Evolutionary conservation across 169 alveolate genomes (phyloP).

Genomic region (Plasmodium gallinaceum): DNA sequence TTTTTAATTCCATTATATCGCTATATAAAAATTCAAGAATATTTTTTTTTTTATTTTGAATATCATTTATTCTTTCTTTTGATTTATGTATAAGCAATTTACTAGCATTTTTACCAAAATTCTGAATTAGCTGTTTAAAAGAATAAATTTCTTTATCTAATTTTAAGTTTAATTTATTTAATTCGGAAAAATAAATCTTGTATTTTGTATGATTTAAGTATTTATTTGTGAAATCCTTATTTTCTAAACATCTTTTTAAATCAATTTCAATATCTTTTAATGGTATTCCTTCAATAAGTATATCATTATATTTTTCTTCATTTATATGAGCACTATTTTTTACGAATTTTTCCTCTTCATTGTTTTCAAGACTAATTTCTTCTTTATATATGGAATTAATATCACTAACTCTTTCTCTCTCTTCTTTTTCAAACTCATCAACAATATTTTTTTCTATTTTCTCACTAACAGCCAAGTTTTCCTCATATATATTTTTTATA

Average conservation of each 20-base stretch:
- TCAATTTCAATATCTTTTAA: constrained; percentile 42
- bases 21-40: constrained; percentile 35
- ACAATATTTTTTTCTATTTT: constrained; percentile 39
- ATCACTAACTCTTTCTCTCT: constrained; percentile 27
- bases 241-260: constrained; percentile 57
- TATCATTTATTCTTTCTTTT: constrained; percentile 52
- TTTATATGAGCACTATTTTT: not conserved
- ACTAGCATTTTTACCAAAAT: constrained; percentile 68
- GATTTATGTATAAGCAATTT: constrained; percentile 48
- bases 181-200: constrained; percentile 26
- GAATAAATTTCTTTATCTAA: constrained; percentile 43
- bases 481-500: constrained; percentile 36
- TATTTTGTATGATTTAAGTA: constrained; percentile 38
- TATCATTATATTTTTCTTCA: not conserved
- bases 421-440: constrained; percentile 51
- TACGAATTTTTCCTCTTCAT: not conserved
- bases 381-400: constrained; percentile 41
- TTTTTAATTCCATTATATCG: constrained; percentile 48
- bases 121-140: constrained; percentile 38
- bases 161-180: constrained; percentile 28
- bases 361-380: not conserved
- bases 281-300: constrained; percentile 32
- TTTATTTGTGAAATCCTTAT: constrained; percentile 27
- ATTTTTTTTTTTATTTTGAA: constrained; percentile 37
- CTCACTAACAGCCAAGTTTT: constrained; percentile 43